Evolutionary conservation across 192 early-diverging fungal species (phyloP).

Genomic region (Coemansia sp.): DNA sequence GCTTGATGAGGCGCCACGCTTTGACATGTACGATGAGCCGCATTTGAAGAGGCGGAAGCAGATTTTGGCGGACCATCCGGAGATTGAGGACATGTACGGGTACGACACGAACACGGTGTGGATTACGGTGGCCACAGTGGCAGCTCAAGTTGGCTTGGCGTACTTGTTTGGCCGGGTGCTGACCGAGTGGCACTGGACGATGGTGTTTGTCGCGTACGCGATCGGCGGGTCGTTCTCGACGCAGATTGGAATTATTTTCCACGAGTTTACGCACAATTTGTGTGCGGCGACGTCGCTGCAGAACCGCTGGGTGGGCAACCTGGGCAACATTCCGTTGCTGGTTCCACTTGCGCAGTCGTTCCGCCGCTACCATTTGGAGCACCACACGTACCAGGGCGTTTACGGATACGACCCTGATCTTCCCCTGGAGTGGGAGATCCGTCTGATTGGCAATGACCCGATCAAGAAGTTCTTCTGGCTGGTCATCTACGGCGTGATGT

Average conservation of each 20-base stretch:
- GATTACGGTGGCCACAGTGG: conserved; percentile 64
- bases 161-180: conserved; percentile 73
- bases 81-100: conserved; percentile 84
- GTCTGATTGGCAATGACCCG: conserved; percentile 68
- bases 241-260: conserved; percentile 81
- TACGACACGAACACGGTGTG: conserved; percentile 77
- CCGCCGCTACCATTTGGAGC: conserved; percentile 89
- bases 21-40: conserved; percentile 90
- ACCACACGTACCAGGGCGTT: conserved; percentile 97
- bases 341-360: conserved; percentile 78
- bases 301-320: conserved; percentile 79
- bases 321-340: conserved; percentile 85
- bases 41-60: conserved; percentile 86
- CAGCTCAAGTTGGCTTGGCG: conserved; percentile 72
- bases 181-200: conserved; percentile 64
- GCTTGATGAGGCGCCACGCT: conserved; percentile 70
- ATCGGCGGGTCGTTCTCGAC: conserved; percentile 83
- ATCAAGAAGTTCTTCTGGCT: conserved; percentile 75
- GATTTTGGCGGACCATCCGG: conserved; percentile 85
- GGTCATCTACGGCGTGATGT: conserved; percentile 83
- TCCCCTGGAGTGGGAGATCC: conserved; percentile 83
- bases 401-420: conserved; percentile 91
- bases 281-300: conserved; percentile 67
- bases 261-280: conserved; percentile 89
- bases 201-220: conserved; percentile 67